Evolutionary conservation across 208 protist species (phyloP).

Genomic region (Trypanosoma lewisi): DNA sequence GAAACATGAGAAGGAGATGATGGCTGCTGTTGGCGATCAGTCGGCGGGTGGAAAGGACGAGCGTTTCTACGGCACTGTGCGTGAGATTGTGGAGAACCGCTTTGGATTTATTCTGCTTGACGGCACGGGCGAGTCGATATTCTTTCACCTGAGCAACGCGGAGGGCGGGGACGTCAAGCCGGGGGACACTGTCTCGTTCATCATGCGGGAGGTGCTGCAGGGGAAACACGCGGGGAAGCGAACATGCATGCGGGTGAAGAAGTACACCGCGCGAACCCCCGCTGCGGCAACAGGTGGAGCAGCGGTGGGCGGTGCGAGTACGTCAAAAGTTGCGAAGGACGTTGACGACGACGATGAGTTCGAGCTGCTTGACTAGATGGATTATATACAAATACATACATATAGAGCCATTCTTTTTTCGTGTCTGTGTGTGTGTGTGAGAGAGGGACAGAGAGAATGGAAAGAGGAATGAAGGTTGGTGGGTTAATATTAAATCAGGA

Average conservation of each 20-base stretch:
- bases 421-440: neutral
- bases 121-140: constrained; percentile 66
- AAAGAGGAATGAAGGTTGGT: too few relatives aligned
- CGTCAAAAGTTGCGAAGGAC: neutral
- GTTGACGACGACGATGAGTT: constrained; percentile 44
- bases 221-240: constrained; percentile 73
- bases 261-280: neutral
- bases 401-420: neutral
- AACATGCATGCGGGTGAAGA: constrained; percentile 51
- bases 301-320: neutral
- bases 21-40: neutral
- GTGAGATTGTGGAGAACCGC: constrained; percentile 35
- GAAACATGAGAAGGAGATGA: constrained; percentile 11
- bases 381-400: neutral
- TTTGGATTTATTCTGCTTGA: constrained; percentile 76
- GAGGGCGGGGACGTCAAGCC: constrained; percentile 20
- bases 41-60: neutral
- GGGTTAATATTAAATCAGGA: neutral
- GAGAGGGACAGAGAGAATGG: neutral
- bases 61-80: constrained; percentile 37
- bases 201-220: constrained; percentile 44
- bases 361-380: constrained; percentile 34
- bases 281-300: neutral
- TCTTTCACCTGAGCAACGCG: constrained; percentile 67
- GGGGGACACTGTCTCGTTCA: constrained; percentile 63